These are phyloP conservation scores for Cyberlindnera nakhonratchasimensis DNA, from an alignment of 805 yeast genomes.

Conservation along the genomic window DNA sequence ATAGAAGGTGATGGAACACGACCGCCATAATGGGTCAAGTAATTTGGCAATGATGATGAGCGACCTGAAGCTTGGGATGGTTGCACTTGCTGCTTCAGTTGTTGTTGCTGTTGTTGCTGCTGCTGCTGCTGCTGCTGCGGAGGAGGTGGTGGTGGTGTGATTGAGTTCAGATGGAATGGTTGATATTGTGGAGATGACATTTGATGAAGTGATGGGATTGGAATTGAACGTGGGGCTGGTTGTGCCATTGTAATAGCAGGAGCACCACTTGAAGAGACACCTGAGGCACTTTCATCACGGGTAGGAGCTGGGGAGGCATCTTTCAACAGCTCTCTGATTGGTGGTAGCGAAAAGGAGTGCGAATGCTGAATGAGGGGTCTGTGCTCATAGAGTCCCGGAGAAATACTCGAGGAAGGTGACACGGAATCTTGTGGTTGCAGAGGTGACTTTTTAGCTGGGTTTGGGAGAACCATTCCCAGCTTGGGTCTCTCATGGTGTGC, in stretches of 20 bases:
- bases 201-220: constrained; percentile 5
- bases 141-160: constrained; percentile 6
- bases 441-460: constrained; percentile 20
- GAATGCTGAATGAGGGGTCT: constrained; percentile 11
- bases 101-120: too few species aligned
- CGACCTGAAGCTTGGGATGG: constrained; percentile 3
- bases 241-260: not conserved
- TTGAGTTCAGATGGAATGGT: constrained; percentile 1
- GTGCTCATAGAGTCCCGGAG: constrained; percentile 5
- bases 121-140: constrained; percentile 1
- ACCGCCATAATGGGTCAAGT: constrained; percentile 8
- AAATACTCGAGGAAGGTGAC: constrained; percentile 1
- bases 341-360: constrained; percentile 18
- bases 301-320: constrained; percentile 4
- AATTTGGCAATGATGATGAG: constrained; percentile 12
- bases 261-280: not conserved
- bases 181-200: constrained; percentile 8
- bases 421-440: not conserved
- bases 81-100: too few species aligned
- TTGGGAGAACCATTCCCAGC: constrained; percentile 22
- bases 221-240: constrained; percentile 3
- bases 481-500: constrained; percentile 12
- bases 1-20: constrained; percentile 8
- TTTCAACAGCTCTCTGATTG: constrained; percentile 20
- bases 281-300: not conserved